Percentiles rank a stretch among this genome's conserved stretches.
Conservation (phyloP, 805 yeast species). For the Yamadazyma sp. region DNA sequence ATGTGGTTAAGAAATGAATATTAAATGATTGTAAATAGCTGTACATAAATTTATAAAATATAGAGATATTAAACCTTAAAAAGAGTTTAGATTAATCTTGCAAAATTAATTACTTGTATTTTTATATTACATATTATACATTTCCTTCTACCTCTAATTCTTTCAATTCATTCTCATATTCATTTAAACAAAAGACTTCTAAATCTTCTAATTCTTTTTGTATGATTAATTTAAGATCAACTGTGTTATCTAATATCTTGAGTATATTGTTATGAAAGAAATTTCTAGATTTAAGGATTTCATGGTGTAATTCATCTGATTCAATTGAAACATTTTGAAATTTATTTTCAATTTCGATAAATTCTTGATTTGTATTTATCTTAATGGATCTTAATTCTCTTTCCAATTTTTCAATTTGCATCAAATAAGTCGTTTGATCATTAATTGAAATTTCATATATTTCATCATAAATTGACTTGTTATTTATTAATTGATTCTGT, state of each 20-base stretch:
- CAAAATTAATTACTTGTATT: background rate
- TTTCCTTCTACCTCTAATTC: slow-evolving; percentile 3
- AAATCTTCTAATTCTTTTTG: slow-evolving; percentile 63
- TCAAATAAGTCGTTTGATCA: slow-evolving; percentile 50
- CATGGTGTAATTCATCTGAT: slow-evolving; percentile 47
- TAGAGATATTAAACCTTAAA: no score
- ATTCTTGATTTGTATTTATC: slow-evolving; percentile 46
- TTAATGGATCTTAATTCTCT: slow-evolving; percentile 52
- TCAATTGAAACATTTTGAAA: slow-evolving; percentile 52
- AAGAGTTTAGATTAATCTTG: no score
- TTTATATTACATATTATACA: slow-evolving; percentile 8
- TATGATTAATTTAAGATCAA: slow-evolving; percentile 63
- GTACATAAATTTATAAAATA: slow-evolving; percentile 1
- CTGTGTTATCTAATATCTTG: slow-evolving; percentile 55
- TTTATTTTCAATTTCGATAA: slow-evolving; percentile 43
- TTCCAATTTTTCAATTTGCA: slow-evolving; percentile 66
- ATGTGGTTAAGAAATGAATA: slow-evolving; percentile 63
- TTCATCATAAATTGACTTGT: slow-evolving; percentile 54
- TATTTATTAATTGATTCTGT: slow-evolving; percentile 52
- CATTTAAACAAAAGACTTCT: slow-evolving; percentile 41
- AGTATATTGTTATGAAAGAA: slow-evolving; percentile 52
- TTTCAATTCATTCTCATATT: slow-evolving; percentile 16
- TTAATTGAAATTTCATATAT: slow-evolving; percentile 52
- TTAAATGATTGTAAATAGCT: slow-evolving; percentile 6
- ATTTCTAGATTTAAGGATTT: slow-evolving; percentile 45